These are phyloP conservation scores for Endotrypanum monterogeii DNA, from an alignment of 208 protist species.

Conservation along the genomic window DNA sequence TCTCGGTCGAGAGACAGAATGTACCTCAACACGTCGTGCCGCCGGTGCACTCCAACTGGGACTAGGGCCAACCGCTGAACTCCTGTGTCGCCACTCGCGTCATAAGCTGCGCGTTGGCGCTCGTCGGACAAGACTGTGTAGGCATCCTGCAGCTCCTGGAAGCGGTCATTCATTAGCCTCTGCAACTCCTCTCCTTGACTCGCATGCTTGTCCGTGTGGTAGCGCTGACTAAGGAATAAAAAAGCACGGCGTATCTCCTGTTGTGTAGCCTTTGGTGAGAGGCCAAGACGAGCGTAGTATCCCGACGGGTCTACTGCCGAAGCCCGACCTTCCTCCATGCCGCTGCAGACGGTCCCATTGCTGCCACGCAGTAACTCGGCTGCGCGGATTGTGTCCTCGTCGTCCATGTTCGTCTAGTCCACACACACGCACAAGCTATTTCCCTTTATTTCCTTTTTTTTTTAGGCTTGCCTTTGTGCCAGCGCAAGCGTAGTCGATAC, in stretches of 20 bases:
- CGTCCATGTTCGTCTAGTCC: slow-evolving; percentile 13
- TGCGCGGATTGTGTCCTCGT: slow-evolving; percentile 25
- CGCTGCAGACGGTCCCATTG: slow-evolving; percentile 20
- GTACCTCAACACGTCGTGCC: slow-evolving; percentile 60
- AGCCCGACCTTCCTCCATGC: neutral
- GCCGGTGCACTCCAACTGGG: slow-evolving; percentile 35
- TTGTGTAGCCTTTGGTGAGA: slow-evolving; percentile 49
- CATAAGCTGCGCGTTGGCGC: slow-evolving; percentile 77
- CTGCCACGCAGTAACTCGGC: slow-evolving; percentile 25
- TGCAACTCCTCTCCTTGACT: slow-evolving; percentile 39
- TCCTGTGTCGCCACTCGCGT: slow-evolving; percentile 53
- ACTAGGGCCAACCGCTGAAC: slow-evolving; percentile 62
- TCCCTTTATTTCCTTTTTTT: too few relatives aligned
- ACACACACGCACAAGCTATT: too few relatives aligned
- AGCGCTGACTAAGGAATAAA: slow-evolving; percentile 74
- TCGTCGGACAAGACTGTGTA: slow-evolving; percentile 81
- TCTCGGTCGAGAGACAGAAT: slow-evolving; percentile 68
- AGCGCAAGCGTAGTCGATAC: too few relatives aligned
- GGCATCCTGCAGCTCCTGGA: slow-evolving; percentile 78
- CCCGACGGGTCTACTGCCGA: slow-evolving; percentile 46
- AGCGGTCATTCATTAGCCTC: slow-evolving; percentile 76
- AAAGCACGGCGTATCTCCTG: slow-evolving; percentile 78
- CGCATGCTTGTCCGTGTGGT: slow-evolving; percentile 88
- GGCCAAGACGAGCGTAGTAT: slow-evolving; percentile 80
- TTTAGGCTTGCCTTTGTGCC: too few relatives aligned